Percentiles rank a stretch among this genome's conserved stretches.
Evolutionary conservation across 148 eudicot species (phyloP).

Genomic region (Camellia lanceoleosa): DNA sequence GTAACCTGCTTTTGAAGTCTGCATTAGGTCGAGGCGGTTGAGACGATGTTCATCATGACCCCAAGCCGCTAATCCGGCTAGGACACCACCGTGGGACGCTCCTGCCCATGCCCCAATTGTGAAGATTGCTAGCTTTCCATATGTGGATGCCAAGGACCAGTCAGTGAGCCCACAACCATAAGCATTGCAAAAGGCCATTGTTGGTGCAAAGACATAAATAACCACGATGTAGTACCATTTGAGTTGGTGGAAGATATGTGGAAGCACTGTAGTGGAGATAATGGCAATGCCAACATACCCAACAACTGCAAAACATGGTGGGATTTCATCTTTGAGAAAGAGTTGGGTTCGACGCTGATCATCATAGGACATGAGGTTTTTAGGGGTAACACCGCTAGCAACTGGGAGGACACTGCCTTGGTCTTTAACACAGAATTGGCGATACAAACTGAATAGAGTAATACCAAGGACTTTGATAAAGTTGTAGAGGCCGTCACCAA

Average conservation of each 20-base stretch:
- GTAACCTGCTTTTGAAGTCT: constrained; percentile 79
- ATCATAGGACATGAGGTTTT: constrained; percentile 41
- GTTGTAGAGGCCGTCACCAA: constrained; percentile 90
- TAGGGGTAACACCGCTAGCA: constrained; percentile 17
- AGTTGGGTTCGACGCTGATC: constrained; percentile 56
- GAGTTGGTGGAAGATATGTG: constrained; percentile 65
- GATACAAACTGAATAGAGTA: constrained; percentile 49
- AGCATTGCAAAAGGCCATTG: constrained; percentile 78
- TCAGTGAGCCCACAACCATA: constrained; percentile 90
- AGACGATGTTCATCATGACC: constrained; percentile 78
- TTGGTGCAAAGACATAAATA: constrained; percentile 68
- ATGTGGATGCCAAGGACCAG: constrained; percentile 79
- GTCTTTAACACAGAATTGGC: constrained; percentile 32
- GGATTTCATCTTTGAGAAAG: constrained; percentile 79
- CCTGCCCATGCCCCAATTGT: constrained; percentile 81
- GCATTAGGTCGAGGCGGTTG: constrained; percentile 72
- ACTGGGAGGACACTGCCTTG: constrained; percentile 32
- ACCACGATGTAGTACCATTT: constrained; percentile 72
- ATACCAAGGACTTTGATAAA: constrained; percentile 57
- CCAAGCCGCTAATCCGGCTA: constrained; percentile 83
- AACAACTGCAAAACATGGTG: constrained; percentile 54
- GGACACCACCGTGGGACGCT: constrained; percentile 54
- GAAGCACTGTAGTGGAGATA: constrained; percentile 46
- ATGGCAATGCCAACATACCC: constrained; percentile 55
- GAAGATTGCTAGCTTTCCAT: constrained; percentile 74